A percentile compares a stretch with the other conserved stretches of the same genome.
phyloP scores from a whole-genome alignment of 2,329 filamentous ascomycete genomes.

The Aurifilum marmelostoma region DNA sequence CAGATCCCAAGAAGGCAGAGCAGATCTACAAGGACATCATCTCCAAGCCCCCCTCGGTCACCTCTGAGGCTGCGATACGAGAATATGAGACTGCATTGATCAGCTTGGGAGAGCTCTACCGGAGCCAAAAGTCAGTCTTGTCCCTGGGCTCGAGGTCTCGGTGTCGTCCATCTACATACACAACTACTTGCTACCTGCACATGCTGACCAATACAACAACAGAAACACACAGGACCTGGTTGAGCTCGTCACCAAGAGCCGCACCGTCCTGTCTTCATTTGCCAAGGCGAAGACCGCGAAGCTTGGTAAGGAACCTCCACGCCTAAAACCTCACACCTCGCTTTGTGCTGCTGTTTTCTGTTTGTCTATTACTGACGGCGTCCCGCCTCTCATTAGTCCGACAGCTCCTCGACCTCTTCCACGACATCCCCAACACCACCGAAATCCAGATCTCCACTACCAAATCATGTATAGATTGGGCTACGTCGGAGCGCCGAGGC shows the following conservation, averaged over 20 bases:
- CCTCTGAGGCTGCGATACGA: conserved; percentile 79
- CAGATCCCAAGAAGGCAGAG: conserved; percentile 83
- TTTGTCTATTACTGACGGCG: conserved; percentile 9
- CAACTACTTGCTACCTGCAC: conserved; percentile 6
- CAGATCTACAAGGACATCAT: conserved; percentile 88
- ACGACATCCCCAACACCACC: conserved; percentile 89
- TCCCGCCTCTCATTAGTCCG: conserved; percentile 64
- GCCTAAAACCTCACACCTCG: neutral
- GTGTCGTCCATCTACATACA: neutral
- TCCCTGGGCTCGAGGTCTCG: neutral
- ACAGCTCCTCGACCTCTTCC: conserved; percentile 93
- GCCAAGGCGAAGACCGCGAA: conserved; percentile 99
- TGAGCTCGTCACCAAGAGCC: conserved; percentile 85
- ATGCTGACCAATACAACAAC: conserved; percentile 25
- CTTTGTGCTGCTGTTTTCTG: neutral
- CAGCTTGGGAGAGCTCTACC: conserved; percentile 88
- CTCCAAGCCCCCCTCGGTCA: conserved; percentile 79
- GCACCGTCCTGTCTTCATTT: conserved; percentile 90
- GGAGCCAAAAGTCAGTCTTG: conserved; percentile 77
- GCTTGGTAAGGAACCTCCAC: conserved; percentile 66
- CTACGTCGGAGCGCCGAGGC: conserved; percentile 87
- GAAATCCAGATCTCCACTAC: conserved; percentile 94
- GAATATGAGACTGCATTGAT: conserved; percentile 92
- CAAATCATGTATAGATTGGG: conserved; percentile 99
- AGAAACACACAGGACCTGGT: conserved; percentile 85